Conservation (phyloP, 495 filamentous ascomycete species). For the Thermothielavioides terrestris region DNA sequence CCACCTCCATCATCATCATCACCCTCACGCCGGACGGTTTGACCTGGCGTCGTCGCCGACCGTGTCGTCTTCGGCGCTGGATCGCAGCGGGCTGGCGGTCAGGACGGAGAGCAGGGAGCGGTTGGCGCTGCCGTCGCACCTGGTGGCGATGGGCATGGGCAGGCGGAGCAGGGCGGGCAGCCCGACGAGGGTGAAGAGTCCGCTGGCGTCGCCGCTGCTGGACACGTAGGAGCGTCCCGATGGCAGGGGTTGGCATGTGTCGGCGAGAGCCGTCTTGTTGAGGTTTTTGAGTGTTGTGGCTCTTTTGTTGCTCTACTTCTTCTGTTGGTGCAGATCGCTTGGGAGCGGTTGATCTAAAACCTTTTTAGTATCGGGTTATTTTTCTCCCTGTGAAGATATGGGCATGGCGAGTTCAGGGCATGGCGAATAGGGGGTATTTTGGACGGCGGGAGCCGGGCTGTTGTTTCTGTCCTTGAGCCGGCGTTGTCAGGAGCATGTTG, state of each 20-base stretch:
- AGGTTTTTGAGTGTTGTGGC: neutral
- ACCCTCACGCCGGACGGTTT: slow-evolving; percentile 1
- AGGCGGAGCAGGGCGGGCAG: slow-evolving; percentile 54
- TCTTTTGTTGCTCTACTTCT: slow-evolving; percentile 1
- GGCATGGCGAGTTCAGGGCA: neutral
- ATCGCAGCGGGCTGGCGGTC: slow-evolving; percentile 64
- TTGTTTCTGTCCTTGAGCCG: neutral
- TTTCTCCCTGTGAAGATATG: neutral
- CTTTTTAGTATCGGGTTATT: neutral
- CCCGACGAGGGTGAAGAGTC: slow-evolving; percentile 57
- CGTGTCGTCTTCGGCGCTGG: slow-evolving; percentile 54
- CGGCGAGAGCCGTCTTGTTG: neutral
- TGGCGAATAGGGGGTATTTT: neutral
- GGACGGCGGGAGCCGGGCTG: neutral
- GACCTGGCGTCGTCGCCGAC: slow-evolving; percentile 28
- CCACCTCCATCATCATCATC: neutral
- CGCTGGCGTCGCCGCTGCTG: slow-evolving; percentile 45
- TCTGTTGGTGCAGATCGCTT: neutral
- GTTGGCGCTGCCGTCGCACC: slow-evolving; percentile 35
- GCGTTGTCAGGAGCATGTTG: neutral
- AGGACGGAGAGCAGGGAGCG: slow-evolving; percentile 77
- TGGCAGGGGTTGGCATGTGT: neutral
- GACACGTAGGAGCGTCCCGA: slow-evolving; percentile 18
- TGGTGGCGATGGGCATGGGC: slow-evolving; percentile 41
- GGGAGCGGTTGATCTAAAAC: neutral